These are phyloP conservation scores for Trichoderma sp. DNA, from an alignment of 2,329 filamentous ascomycete species.

Conservation along the genomic window DNA sequence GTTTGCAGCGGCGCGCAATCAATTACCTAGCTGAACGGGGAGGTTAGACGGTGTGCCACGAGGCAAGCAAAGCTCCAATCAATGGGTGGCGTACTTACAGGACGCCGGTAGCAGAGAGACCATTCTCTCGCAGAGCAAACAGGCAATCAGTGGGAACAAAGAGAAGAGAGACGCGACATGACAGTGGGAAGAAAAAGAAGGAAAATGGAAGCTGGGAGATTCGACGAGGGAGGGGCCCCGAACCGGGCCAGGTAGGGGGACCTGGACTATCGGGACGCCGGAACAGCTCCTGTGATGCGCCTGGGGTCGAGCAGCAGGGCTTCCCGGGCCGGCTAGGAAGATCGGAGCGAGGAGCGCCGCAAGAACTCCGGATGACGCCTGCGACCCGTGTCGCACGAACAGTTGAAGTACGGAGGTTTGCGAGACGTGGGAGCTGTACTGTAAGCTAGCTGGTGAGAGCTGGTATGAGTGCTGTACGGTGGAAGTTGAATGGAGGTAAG, in stretches of 20 bases:
- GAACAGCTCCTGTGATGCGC: slow-evolving; percentile 1
- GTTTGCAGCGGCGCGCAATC: slow-evolving; percentile 15
- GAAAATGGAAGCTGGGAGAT: slow-evolving; percentile 5
- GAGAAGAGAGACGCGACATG: slow-evolving; percentile 15
- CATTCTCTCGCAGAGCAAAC: slow-evolving; percentile 17
- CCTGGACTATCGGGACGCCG: slow-evolving; percentile 10
- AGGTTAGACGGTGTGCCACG: not conserved
- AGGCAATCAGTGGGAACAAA: not conserved
- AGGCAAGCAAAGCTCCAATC: not conserved
- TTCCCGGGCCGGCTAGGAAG: not conserved
- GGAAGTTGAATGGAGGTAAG: not conserved
- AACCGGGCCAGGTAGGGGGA: slow-evolving; percentile 4
- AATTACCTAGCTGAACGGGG: slow-evolving; percentile 16
- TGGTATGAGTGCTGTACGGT: not conserved
- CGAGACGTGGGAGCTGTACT: not conserved
- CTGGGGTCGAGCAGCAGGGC: not conserved
- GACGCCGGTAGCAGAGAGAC: slow-evolving; percentile 15
- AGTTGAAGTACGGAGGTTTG: not conserved
- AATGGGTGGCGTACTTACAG: slow-evolving; percentile 9
- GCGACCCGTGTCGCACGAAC: slow-evolving; percentile 13
- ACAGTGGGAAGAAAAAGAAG: not conserved
- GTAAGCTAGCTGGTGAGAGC: not conserved
- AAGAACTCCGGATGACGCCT: slow-evolving; percentile 5
- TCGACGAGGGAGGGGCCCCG: slow-evolving; percentile 13
- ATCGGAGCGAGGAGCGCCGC: slow-evolving; percentile 4